Conservation (phyloP, 2,329 filamentous ascomycete species). For the Cercospora canescens region DNA sequence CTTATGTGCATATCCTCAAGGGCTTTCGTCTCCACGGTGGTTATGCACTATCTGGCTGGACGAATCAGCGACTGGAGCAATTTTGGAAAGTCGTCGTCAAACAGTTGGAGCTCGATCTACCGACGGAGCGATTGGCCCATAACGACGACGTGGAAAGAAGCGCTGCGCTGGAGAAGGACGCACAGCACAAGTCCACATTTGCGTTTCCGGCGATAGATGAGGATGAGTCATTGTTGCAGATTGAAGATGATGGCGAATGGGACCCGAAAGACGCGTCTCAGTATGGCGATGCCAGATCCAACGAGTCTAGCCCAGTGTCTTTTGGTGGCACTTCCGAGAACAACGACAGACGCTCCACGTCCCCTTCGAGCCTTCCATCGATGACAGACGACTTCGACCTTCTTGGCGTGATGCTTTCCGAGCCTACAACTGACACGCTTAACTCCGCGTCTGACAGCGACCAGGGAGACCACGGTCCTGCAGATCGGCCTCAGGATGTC, state of each 20-base stretch:
- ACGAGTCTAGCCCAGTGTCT: not conserved
- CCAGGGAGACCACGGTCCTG: not conserved
- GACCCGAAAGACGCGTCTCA: not conserved
- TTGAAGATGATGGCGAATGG: not conserved
- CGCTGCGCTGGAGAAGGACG: not conserved
- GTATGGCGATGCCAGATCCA: not conserved
- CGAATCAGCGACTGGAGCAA: slow-evolving; percentile 62
- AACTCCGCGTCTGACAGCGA: not conserved
- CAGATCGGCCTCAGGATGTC: not conserved
- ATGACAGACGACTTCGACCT: slow-evolving; percentile 9
- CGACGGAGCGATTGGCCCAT: not conserved
- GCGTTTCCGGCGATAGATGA: not conserved
- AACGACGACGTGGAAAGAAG: not conserved
- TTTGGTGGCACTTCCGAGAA: not conserved
- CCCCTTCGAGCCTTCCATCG: not conserved
- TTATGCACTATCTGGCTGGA: slow-evolving; percentile 69
- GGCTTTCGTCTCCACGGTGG: slow-evolving; percentile 77
- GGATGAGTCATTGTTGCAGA: not conserved
- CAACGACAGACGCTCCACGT: not conserved
- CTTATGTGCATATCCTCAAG: slow-evolving; percentile 80
- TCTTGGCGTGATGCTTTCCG: slow-evolving; percentile 20
- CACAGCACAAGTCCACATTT: not conserved
- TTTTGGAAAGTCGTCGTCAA: slow-evolving; percentile 67
- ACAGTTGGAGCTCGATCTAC: slow-evolving; percentile 23
- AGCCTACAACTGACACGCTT: not conserved